Base-by-base conservation (phyloP, 1,284 basidiomycete species). In the Phellopilus nigrolimitatus region DNA sequence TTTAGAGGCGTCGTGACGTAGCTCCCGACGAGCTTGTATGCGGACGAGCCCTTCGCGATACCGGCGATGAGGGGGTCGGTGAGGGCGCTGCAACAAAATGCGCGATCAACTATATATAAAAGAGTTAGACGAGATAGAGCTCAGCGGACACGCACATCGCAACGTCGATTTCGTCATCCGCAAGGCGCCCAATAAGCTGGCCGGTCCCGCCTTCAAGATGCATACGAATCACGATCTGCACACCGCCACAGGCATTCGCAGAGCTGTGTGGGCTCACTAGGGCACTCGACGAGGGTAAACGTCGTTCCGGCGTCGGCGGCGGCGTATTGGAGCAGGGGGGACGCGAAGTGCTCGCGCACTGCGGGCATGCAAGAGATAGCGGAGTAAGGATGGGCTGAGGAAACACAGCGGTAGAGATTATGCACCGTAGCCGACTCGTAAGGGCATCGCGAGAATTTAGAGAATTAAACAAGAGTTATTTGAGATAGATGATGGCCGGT, bases 1-100 rank as follows among this genome's bases (percentile, higher is more conserved):
- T 91, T 86, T 39, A 95, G 71, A 3, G 91, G 88, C 6, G 88
- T 91, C 0, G 80, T 81, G 46, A 98, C 95, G 64, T 95, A 98
- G 63, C 89, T 91, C 2, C 95, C 95, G 2, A 95, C 84, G 12
- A 98, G 84, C 66, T 89, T 92, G 70, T 97, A 98, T 12, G 87
- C 82, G 47, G 77, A 76, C 0, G 88, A 88, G 0, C 92, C 91
- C 56, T 89, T 89, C 9, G 91, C 92, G 47, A 97, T 91, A 0
- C 95, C 95, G 41, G 93, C 89, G 58, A 97, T 94, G 33, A 98
- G 73, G 0, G 91, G 84, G 66, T 97, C 95, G 0, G 95, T 98
- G 47, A 99, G 79, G 0, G 95, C 95, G 57, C 92, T 91, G 53
- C 53, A 12, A 31, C 5, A 21, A 13, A 15, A 17, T n/a, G 3